Evolutionary conservation across 2,329 filamentous ascomycete species (phyloP), one percentile per base, ranked within the genome.

Genomic region (Drechmeria coniospora): DNA sequence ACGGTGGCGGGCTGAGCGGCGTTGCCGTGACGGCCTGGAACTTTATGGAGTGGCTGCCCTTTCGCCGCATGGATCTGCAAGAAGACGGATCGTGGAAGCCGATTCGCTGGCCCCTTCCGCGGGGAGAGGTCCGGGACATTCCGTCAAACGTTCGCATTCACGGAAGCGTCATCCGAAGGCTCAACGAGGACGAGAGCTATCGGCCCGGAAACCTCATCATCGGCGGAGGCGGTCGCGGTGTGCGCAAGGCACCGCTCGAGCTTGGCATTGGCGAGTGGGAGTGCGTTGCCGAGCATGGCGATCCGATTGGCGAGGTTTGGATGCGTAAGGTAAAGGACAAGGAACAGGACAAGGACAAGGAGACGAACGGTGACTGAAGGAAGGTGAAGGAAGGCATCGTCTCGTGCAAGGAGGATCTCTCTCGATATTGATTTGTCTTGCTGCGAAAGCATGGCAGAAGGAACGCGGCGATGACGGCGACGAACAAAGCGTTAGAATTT

Each of bases 21-120:
- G 30, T 56, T 4, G 67, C 72, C 0, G 77, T 82, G 0, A 39
- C 76, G 0, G 65, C 63, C 2, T 87, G 80, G 80, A 78, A 73
- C 20, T 47, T 81, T 14, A 81, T 87, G 79, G 81, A 87, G 43
- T 84, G 78, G 46, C 57, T 87, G 15, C 81, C 81, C 0, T 86
- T 87, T 53, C 66, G 78, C 1, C 63, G 81, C 15, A 86, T 90
- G 77, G 81, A 87, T 39, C 55, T 87, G 6, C 71, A 73, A 35
- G 33, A 57, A 0, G 76, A 86, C 35, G 79, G 79, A 0, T 71
- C 69, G 0, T 90, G 82, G 81, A 75, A 72, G 48, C 75, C 79
- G 0, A 87, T 90, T 38, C 63, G 73, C 7, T 87, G 80, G 78
- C 81, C 81, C 0, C 54, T 87, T 3, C 81, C 81, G 0, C 68